Conservation (phyloP, 129 eudicot genomes). For the Escallonia rubra region DNA sequence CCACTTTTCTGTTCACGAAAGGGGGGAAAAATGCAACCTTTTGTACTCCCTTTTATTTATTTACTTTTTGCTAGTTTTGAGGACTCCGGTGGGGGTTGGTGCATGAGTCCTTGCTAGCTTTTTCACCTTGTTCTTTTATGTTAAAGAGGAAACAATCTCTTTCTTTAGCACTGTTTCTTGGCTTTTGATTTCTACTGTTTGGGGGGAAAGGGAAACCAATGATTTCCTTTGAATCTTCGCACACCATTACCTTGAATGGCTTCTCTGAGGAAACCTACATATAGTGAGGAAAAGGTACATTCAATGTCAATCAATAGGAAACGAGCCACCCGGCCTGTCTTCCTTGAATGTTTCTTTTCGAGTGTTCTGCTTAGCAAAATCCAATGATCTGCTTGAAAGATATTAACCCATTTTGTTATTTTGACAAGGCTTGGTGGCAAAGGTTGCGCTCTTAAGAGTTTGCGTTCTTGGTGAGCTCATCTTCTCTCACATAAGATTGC, state of each 20-base stretch:
- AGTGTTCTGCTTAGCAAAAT: slow-evolving; percentile 5
- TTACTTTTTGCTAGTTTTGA: slow-evolving; percentile 16
- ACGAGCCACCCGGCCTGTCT: slow-evolving; percentile 1
- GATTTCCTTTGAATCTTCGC: slow-evolving; percentile 30
- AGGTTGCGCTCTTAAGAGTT: slow-evolving; percentile 8
- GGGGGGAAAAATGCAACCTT: slow-evolving; percentile 27
- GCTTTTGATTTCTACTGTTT: slow-evolving; percentile 34
- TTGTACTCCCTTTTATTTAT: slow-evolving; percentile 20
- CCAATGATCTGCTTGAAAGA: background rate
- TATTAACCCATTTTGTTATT: background rate
- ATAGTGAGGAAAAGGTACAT: background rate
- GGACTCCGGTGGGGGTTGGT: slow-evolving; percentile 31
- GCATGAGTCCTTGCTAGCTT: slow-evolving; percentile 33
- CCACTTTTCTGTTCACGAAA: slow-evolving; percentile 50
- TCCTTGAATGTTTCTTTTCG: background rate
- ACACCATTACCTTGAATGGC: slow-evolving; percentile 35
- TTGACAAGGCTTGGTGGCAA: slow-evolving; percentile 4
- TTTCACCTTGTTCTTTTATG: slow-evolving; percentile 23
- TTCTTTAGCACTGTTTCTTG: slow-evolving; percentile 21
- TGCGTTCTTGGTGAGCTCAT: slow-evolving; percentile 4
- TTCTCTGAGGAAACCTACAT: slow-evolving; percentile 45
- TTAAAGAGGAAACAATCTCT: slow-evolving; percentile 10
- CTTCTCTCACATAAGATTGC: slow-evolving; percentile 5
- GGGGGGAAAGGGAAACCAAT: slow-evolving; percentile 53
- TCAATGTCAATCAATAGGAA: slow-evolving; percentile 1